phyloP scores from a whole-genome alignment of 805 yeast genomes.

The Candida xyloterini region DNA sequence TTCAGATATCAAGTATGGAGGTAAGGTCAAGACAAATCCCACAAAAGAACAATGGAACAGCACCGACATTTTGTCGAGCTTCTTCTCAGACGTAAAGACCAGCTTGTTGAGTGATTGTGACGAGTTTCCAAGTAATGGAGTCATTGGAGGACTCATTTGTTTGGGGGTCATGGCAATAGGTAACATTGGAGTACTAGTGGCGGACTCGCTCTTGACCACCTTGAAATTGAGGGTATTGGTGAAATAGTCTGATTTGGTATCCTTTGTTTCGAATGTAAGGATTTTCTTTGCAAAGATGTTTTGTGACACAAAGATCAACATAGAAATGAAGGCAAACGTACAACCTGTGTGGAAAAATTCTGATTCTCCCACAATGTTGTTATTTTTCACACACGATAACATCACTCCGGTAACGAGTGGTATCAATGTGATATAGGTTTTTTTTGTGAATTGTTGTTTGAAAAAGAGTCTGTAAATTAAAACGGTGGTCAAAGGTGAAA shows the following conservation, averaged over 20 bases:
- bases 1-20: conserved; percentile 62
- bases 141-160: conserved; percentile 24
- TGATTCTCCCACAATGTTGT: conserved; percentile 21
- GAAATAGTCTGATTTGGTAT: conserved; percentile 26
- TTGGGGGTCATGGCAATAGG: conserved; percentile 32
- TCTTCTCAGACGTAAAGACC: conserved; percentile 31
- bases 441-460: conserved; percentile 50
- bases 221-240: conserved; percentile 27
- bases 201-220: conserved; percentile 32
- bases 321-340: conserved; percentile 49
- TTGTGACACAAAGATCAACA: conserved; percentile 72
- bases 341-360: conserved; percentile 40
- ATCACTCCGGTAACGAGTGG: conserved; percentile 86
- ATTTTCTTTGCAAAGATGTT: conserved; percentile 77
- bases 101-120: conserved; percentile 23
- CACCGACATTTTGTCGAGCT: conserved; percentile 69
- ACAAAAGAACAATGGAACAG: conserved; percentile 66
- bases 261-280: conserved; percentile 45
- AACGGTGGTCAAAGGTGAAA: conserved; percentile 88
- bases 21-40: conserved; percentile 66
- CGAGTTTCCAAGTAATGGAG: conserved; percentile 26
- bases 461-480: conserved; percentile 66
- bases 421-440: conserved; percentile 74
- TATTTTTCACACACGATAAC: conserved; percentile 60
- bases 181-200: conserved; percentile 33